Evolutionary conservation across 768 basidiomycete genomes (phyloP).

Genomic region (Hypsizygus marmoreus): DNA sequence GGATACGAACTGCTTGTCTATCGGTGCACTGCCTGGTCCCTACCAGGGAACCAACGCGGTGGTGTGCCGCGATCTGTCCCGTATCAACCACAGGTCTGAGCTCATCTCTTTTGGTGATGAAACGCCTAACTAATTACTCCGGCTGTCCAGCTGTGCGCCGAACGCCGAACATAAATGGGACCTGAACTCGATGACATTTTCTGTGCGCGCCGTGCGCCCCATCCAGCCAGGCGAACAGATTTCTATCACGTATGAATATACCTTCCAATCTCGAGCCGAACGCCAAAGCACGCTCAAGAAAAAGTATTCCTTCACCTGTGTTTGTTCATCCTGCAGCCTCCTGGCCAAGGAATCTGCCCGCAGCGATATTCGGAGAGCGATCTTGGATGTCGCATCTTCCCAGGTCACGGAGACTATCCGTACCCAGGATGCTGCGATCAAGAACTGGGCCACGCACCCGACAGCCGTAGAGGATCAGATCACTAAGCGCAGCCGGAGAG

Average conservation of each 20-base stretch:
- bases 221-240: conserved; percentile 20
- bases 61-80: conserved; percentile 6
- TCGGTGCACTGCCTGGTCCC: conserved; percentile 16
- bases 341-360: conserved; percentile 9
- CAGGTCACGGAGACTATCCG: neutral
- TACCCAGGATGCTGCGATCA: conserved; percentile 10
- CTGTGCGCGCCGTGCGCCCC: conserved; percentile 15
- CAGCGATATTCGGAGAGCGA: conserved; percentile 19
- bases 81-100: conserved; percentile 18
- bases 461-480: neutral
- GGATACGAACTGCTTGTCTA: conserved; percentile 12
- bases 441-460: conserved; percentile 11
- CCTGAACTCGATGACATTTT: conserved; percentile 1
- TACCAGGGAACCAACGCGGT: conserved; percentile 7
- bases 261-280: conserved; percentile 2
- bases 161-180: conserved; percentile 16
- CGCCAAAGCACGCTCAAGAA: conserved; percentile 8
- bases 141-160: conserved; percentile 13
- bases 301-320: conserved; percentile 19
- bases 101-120: neutral
- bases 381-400: conserved; percentile 1
- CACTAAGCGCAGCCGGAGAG: neutral
- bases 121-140: neutral
- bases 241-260: conserved; percentile 14
- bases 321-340: conserved; percentile 16